Evolutionary conservation across 2,329 filamentous ascomycete species (phyloP).

Genomic region (Trichophyton equinum): DNA sequence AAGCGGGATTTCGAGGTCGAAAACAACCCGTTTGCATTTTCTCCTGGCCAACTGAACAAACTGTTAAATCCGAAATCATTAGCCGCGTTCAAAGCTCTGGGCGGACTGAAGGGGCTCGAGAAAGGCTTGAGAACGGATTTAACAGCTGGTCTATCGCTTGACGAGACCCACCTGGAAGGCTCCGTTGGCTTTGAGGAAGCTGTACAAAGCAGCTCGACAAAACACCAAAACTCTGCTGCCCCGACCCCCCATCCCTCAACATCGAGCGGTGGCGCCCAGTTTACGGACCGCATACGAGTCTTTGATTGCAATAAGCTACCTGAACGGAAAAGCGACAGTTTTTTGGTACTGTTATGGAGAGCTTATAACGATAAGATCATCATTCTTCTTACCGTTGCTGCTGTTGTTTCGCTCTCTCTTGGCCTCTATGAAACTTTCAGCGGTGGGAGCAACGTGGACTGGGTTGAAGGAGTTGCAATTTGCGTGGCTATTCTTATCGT

Average conservation of each 20-base stretch:
- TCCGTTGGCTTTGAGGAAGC: constrained; percentile 61
- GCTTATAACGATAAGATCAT: constrained; percentile 65
- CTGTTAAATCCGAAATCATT: constrained; percentile 82
- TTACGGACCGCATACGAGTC: constrained; percentile 46
- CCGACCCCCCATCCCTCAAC: not conserved
- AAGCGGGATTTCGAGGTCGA: constrained; percentile 64
- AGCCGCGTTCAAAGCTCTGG: constrained; percentile 66
- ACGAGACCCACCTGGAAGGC: constrained; percentile 57
- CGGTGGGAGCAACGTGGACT: constrained; percentile 42
- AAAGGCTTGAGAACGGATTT: constrained; percentile 64
- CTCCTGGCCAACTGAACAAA: constrained; percentile 65
- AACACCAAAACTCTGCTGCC: constrained; percentile 11
- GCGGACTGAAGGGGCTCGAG: constrained; percentile 65
- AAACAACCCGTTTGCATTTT: constrained; percentile 75
- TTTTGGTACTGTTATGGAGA: constrained; percentile 52
- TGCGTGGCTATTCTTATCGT: constrained; percentile 53
- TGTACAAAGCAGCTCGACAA: constrained; percentile 23
- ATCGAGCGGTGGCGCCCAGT: constrained; percentile 22
- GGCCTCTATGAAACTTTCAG: constrained; percentile 56
- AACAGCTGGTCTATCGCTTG: constrained; percentile 59
- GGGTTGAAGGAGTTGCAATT: constrained; percentile 57
- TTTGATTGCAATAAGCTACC: constrained; percentile 52
- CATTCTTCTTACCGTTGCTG: constrained; percentile 55
- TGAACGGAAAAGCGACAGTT: constrained; percentile 49
- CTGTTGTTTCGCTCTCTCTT: constrained; percentile 54